Base-by-base conservation (phyloP, 2,329 filamentous ascomycete species). In the Talaromyces sp. region DNA sequence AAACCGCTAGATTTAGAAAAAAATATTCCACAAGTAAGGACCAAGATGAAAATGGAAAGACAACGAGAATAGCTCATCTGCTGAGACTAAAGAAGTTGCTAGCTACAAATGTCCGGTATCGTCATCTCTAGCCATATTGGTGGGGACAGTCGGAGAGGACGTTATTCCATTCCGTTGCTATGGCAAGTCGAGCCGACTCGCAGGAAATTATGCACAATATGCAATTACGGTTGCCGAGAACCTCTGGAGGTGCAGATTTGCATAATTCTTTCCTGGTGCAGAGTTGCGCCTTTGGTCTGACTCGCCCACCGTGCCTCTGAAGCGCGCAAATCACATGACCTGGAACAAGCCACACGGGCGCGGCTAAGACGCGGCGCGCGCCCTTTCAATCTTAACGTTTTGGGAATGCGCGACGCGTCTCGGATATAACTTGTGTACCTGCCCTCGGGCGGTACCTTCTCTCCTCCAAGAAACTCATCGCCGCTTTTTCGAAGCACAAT, bases 401-500 rank as follows among this genome's bases (percentile, higher is more conserved):
- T 50, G 13, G 54, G 41, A 67, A 67, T 67, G 67, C 68, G 70
- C 43, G 56, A 58, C 67, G 68, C 67, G 67, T 67, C 39, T 41
- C 56, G 58, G 59, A 67, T 68, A 64, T 66, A 67, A 61, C 65
- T 59, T 52, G 35, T 63, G 65, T 65, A 62, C 58, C 65, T 61
- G 43, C 64, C 52, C 61, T 57, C 59, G 57, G 50, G 68, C 70
- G 68, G 70, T 70, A 70, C 70, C 35, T 65, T 72, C 64, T 63
- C 57, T 69, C 61, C 56, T 64, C 57, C 64, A 66, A 64, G 63
- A 68, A 70, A 65, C 68, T 67, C 71, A 69, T 71, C 74, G 66
- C 71, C 70, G 67, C 67, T 66, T 62, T 71, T 70, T 66, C 66
- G 54, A 54, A 67, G 58, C 43, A 65, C 65, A 60, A 64, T 65